A percentile compares a stretch with the other conserved stretches of the same genome.
Conservation (phyloP, 2,329 filamentous ascomycete species). For the Pestalotiopsis sp. region DNA sequence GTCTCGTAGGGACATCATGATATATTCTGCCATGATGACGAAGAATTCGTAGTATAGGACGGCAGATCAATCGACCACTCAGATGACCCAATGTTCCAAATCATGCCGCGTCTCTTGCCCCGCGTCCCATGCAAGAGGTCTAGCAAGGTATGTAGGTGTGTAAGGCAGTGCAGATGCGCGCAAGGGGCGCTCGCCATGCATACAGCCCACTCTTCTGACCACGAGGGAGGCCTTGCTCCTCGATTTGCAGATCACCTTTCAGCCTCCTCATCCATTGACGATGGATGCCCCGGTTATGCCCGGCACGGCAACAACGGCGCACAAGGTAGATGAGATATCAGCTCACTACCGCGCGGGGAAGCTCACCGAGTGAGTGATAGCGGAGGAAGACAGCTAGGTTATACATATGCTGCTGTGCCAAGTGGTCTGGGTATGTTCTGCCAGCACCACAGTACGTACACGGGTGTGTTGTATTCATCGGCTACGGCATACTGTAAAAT, state of each 20-base stretch:
- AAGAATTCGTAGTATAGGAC: background rate
- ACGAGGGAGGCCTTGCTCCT: background rate
- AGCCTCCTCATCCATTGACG: background rate
- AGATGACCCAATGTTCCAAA: background rate
- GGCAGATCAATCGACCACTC: background rate
- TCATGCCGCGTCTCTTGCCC: slow-evolving; percentile 3
- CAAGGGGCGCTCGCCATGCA: background rate
- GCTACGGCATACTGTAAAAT: no score
- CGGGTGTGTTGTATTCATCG: no score
- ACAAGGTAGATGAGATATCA: no score
- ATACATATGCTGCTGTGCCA: no score
- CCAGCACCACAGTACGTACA: no score
- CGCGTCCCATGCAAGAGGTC: background rate
- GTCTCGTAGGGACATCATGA: background rate
- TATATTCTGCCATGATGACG: slow-evolving; percentile 8
- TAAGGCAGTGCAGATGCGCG: background rate
- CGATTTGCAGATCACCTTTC: slow-evolving; percentile 10
- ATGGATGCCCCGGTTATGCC: background rate
- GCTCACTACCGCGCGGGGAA: no score
- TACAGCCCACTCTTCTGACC: background rate
- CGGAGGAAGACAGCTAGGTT: no score
- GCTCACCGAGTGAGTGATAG: no score
- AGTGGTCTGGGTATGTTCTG: no score
- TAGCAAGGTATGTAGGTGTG: background rate
- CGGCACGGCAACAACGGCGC: no score